These are phyloP conservation scores for Tolypocladium amazonense DNA, from an alignment of 2,329 filamentous ascomycete genomes.

Conservation along the genomic window DNA sequence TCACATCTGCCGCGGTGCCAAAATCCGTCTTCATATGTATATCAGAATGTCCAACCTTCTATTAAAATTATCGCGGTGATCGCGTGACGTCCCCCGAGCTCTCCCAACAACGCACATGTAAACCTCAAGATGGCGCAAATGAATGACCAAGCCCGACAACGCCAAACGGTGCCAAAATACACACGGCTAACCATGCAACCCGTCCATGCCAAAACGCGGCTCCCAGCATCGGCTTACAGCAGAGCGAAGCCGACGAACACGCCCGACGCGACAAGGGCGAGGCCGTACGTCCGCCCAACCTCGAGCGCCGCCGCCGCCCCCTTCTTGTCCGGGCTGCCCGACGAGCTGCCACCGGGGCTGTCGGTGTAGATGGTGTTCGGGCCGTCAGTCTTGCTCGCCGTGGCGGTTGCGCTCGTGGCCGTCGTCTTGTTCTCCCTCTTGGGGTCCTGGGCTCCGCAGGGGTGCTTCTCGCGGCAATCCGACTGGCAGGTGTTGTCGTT, in stretches of 20 bases:
- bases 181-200: background rate
- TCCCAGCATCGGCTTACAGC: constrained; percentile 15
- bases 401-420: constrained; percentile 28
- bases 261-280: constrained; percentile 25
- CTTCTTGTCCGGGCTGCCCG: constrained; percentile 8
- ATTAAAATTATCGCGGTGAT: background rate
- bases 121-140: background rate
- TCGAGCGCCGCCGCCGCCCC: constrained; percentile 20
- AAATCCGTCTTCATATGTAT: background rate
- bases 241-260: constrained; percentile 30
- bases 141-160: background rate
- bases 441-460: constrained; percentile 61
- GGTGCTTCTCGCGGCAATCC: constrained; percentile 54
- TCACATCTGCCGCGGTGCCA: background rate
- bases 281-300: constrained; percentile 24
- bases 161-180: background rate
- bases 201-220: background rate
- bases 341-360: constrained; percentile 8
- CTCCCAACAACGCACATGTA: background rate
- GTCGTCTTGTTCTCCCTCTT: constrained; percentile 45
- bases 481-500: constrained; percentile 45
- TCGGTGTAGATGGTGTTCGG: constrained; percentile 28
- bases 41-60: background rate
- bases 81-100: background rate
- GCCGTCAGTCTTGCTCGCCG: constrained; percentile 21